Percentiles rank a stretch among this genome's conserved stretches.
These are phyloP conservation scores for Bipolaris gigantea DNA, from an alignment of 2,329 filamentous ascomycete genomes.

Conservation along the genomic window DNA sequence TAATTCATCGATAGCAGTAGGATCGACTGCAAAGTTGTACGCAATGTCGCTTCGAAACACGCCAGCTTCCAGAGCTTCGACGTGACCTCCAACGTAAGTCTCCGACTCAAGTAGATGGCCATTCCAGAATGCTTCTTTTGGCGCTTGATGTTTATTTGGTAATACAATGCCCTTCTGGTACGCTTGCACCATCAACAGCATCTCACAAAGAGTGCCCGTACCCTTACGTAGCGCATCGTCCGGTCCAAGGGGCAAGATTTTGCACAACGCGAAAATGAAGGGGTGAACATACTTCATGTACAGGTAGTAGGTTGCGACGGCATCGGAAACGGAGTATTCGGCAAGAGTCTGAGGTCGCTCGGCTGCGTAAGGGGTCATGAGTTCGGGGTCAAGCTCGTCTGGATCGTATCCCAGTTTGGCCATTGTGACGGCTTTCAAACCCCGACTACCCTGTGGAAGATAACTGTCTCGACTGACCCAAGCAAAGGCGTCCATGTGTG, in stretches of 20 bases:
- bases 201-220: slow-evolving; percentile 97
- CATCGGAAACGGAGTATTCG: slow-evolving; percentile 98
- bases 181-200: slow-evolving; percentile 98
- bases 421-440: slow-evolving; percentile 94
- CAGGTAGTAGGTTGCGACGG: slow-evolving; percentile 96
- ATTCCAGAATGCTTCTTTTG: slow-evolving; percentile 93
- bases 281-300: slow-evolving; percentile 99
- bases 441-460: slow-evolving; percentile 93
- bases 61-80: slow-evolving; percentile 97
- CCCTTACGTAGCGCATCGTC: slow-evolving; percentile 94
- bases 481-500: slow-evolving; percentile 98
- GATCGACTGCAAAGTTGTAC: slow-evolving; percentile 89
- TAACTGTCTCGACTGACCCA: slow-evolving; percentile 99
- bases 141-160: slow-evolving; percentile 92
- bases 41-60: slow-evolving; percentile 96
- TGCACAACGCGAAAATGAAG: slow-evolving; percentile 98
- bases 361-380: slow-evolving; percentile 88
- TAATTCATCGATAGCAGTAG: slow-evolving; percentile 85
- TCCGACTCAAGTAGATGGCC: slow-evolving; percentile 95
- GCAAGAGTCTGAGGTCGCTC: slow-evolving; percentile 92
- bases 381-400: slow-evolving; percentile 92
- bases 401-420: slow-evolving; percentile 98
- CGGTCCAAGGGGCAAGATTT: slow-evolving; percentile 87
- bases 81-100: slow-evolving; percentile 97
- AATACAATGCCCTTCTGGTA: slow-evolving; percentile 89